phyloP scores from a whole-genome alignment of 1,139 yeast species.

The Hyphopichia buzzinii region DNA sequence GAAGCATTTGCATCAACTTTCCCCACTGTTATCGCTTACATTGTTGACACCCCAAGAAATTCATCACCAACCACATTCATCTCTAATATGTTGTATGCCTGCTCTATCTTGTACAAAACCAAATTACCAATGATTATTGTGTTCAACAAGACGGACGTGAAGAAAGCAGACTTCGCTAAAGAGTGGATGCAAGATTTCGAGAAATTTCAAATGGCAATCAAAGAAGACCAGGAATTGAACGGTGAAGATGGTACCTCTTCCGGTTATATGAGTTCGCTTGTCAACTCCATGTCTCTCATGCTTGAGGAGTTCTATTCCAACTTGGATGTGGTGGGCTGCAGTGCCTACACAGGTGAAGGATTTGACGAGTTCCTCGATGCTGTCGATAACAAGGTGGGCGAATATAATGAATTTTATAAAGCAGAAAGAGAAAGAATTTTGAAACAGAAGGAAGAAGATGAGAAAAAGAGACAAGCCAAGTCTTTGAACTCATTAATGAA shows the following conservation, averaged over 20 bases:
- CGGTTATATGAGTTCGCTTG: constrained; percentile 92
- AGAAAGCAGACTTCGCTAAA: constrained; percentile 80
- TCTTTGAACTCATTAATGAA: constrained; percentile 73
- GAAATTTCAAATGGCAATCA: constrained; percentile 76
- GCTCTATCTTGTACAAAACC: constrained; percentile 93
- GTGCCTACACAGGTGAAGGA: constrained; percentile 91
- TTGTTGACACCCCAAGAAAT: constrained; percentile 94
- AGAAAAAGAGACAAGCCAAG: constrained; percentile 67
- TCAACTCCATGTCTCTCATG: constrained; percentile 94
- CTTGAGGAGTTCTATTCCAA: constrained; percentile 94
- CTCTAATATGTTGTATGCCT: constrained; percentile 97
- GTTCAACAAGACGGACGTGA: constrained; percentile 90
- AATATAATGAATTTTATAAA: constrained; percentile 78
- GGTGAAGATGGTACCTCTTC: constrained; percentile 73
- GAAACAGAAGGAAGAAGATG: constrained; percentile 74
- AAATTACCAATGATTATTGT: constrained; percentile 96
- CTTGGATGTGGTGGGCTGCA: constrained; percentile 86
- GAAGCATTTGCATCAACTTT: constrained; percentile 95
- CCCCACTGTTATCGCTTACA: constrained; percentile 94
- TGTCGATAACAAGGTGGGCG: constrained; percentile 84
- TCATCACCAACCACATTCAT: constrained; percentile 94
- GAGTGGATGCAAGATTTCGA: constrained; percentile 99
- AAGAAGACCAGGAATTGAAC: constrained; percentile 57
- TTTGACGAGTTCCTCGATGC: constrained; percentile 84
- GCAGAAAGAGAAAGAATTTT: constrained; percentile 83